Percentiles rank a stretch among this genome's conserved stretches.
Evolutionary conservation across 257 asterid genomes (phyloP).

Genomic region (Thymus quinquecostatus): DNA sequence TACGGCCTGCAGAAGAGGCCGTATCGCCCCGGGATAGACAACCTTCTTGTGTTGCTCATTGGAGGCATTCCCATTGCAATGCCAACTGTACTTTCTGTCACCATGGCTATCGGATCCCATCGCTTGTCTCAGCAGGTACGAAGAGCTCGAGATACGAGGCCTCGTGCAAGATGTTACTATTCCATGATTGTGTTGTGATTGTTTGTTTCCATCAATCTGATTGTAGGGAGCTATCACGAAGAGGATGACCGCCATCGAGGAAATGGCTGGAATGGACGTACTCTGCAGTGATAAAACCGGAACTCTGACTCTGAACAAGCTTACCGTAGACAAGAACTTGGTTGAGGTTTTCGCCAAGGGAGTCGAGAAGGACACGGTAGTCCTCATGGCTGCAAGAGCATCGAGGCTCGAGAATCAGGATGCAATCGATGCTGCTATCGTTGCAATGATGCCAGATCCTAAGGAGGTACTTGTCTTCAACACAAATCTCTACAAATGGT

Average conservation of each 20-base stretch:
- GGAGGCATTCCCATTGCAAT: slow-evolving; percentile 89
- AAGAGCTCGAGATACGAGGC: background rate
- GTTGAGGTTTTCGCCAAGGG: slow-evolving; percentile 60
- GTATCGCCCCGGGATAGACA: slow-evolving; percentile 63
- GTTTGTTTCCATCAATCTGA: background rate
- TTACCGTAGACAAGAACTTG: slow-evolving; percentile 60
- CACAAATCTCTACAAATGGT: no score
- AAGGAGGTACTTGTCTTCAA: slow-evolving; percentile 48
- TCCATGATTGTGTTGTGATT: background rate
- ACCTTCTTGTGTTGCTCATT: slow-evolving; percentile 67
- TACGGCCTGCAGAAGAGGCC: slow-evolving; percentile 53
- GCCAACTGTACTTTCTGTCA: slow-evolving; percentile 82
- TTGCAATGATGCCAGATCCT: slow-evolving; percentile 67
- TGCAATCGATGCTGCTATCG: slow-evolving; percentile 72
- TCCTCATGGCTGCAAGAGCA: slow-evolving; percentile 70
- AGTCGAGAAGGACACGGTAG: slow-evolving; percentile 54
- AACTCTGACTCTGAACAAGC: slow-evolving; percentile 76
- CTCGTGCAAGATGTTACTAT: background rate
- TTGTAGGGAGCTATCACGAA: slow-evolving; percentile 81
- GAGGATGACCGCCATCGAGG: slow-evolving; percentile 90
- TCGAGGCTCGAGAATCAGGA: slow-evolving; percentile 74
- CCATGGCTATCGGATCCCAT: slow-evolving; percentile 89
- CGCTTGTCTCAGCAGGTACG: slow-evolving; percentile 51
- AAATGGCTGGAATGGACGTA: slow-evolving; percentile 93
- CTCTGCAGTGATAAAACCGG: slow-evolving; percentile 88